phyloP scores from a whole-genome alignment of 768 basidiomycete genomes.

The Chalciporus sphaerocephalus region DNA sequence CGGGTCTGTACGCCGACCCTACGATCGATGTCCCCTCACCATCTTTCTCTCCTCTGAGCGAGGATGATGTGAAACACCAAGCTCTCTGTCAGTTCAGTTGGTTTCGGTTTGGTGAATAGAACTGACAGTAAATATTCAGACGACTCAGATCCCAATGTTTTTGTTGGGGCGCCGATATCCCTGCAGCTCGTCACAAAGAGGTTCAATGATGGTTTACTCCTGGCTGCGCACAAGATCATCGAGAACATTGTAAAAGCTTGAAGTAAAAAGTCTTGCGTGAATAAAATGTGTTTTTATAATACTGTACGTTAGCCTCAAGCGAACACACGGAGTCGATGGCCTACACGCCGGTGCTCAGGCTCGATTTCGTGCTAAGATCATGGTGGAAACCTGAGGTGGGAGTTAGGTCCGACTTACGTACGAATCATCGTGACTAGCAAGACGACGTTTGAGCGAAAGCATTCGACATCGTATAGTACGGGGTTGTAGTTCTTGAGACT shows the following conservation, averaged over 20 bases:
- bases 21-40: constrained; percentile 18
- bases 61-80: constrained; percentile 13
- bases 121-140: neutral
- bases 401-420: no score
- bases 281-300: neutral
- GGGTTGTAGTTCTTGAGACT: neutral
- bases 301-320: neutral
- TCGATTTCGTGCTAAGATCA: no score
- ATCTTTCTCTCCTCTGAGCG: constrained; percentile 8
- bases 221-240: constrained; percentile 2
- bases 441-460: neutral
- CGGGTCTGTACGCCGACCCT: constrained; percentile 32
- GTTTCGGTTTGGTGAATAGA: neutral
- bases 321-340: neutral
- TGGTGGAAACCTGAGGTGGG: no score
- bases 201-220: constrained; percentile 3
- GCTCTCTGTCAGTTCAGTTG: neutral
- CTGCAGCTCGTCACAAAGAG: constrained; percentile 2
- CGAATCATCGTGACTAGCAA: no score
- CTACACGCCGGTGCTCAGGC: neutral
- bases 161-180: neutral
- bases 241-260: neutral
- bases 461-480: neutral
- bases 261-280: no score
- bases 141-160: neutral